Conservation (phyloP, 805 yeast genomes). For the Kuraishia hungarica region DNA sequence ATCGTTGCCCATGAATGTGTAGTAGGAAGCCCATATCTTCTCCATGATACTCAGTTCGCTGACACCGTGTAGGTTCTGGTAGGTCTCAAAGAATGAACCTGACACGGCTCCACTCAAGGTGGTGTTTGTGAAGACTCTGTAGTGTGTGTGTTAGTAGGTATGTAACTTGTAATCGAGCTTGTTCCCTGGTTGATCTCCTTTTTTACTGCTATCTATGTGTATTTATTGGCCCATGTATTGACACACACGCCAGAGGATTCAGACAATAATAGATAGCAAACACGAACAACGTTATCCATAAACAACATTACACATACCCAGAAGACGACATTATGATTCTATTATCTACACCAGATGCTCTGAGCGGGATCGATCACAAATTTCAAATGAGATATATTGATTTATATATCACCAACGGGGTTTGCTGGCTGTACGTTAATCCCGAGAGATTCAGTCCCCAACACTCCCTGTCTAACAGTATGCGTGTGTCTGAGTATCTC, state of each 20-base stretch:
- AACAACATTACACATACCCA: not conserved
- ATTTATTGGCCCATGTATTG: no score
- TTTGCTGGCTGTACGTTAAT: no score
- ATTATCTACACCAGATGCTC: not conserved
- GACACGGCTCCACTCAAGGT: not conserved
- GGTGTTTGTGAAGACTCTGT: not conserved
- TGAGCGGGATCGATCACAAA: no score
- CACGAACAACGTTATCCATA: not conserved
- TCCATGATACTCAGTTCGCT: conserved; percentile 43
- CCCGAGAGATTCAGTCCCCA: no score
- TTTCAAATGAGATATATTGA: no score
- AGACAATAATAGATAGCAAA: no score
- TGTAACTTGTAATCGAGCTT: no score
- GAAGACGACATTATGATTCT: not conserved
- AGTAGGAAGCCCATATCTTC: conserved; percentile 83
- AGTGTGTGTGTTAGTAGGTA: not conserved
- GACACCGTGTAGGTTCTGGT: conserved; percentile 16
- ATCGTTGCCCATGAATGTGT: conserved; percentile 79
- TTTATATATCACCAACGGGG: no score
- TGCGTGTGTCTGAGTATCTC: not conserved
- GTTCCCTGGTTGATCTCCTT: no score
- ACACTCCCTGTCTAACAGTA: not conserved
- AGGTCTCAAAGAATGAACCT: conserved; percentile 13
- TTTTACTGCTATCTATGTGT: no score
- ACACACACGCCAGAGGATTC: no score